A percentile compares a stretch with the other conserved stretches of the same genome.
Conservation (phyloP, 169 alveolate species). For the Eimeria brunetti region DNA sequence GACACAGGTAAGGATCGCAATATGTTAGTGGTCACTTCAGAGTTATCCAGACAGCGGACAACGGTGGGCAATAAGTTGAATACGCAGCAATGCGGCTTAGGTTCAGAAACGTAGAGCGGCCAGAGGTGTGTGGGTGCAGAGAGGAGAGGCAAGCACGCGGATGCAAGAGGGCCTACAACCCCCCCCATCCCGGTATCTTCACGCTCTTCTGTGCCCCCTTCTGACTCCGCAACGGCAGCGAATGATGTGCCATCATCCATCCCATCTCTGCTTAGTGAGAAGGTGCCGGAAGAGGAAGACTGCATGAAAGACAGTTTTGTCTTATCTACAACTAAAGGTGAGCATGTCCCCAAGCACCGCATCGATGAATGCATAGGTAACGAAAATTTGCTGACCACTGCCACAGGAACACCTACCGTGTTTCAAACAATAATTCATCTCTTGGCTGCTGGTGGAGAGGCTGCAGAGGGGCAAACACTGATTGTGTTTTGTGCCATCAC, state of each 20-base stretch:
- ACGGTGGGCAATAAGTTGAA: not conserved
- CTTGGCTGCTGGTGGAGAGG: not conserved
- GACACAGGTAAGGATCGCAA: not conserved
- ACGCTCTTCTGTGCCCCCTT: not conserved
- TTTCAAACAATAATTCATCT: not conserved
- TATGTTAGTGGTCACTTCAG: not conserved
- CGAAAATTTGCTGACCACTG: not conserved
- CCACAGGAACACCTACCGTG: not conserved
- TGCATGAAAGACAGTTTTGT: not conserved
- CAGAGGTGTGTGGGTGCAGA: not conserved
- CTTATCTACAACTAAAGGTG: not conserved
- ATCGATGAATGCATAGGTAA: too few relatives aligned
- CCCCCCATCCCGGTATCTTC: not conserved
- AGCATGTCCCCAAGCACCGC: not conserved
- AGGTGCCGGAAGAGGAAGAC: not conserved
- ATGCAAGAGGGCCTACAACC: not conserved
- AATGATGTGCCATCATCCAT: not conserved
- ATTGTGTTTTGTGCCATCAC: too few relatives aligned
- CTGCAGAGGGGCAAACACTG: not conserved
- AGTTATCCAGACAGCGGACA: not conserved
- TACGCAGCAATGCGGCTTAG: not conserved
- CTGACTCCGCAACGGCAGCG: not conserved
- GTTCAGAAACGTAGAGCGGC: not conserved
- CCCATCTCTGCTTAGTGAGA: not conserved
- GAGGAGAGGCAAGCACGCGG: not conserved